Percentiles rank a stretch among this genome's conserved stretches.
These are phyloP conservation scores for Eucalyptus erythrocorys DNA, from an alignment of 345 rosid genomes.

Conservation along the genomic window DNA sequence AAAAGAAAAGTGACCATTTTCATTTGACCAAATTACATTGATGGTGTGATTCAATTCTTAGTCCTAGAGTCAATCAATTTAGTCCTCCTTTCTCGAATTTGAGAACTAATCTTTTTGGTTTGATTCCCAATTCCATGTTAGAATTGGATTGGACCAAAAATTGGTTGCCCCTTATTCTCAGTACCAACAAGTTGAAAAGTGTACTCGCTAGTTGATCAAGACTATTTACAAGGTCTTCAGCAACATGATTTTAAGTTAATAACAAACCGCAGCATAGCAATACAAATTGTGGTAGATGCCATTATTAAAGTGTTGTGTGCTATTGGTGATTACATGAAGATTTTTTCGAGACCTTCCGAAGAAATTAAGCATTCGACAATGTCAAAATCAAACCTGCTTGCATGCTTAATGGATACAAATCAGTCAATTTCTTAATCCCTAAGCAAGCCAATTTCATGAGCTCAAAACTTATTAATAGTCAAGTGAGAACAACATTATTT, in stretches of 20 bases:
- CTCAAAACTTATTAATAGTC: background rate
- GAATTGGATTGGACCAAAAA: accelerated
- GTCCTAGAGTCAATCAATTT: accelerated
- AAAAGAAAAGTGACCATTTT: accelerated
- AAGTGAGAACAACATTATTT: accelerated
- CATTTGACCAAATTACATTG: accelerated
- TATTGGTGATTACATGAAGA: background rate
- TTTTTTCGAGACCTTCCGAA: background rate
- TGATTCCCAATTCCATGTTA: too few species aligned
- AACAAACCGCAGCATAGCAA: accelerated
- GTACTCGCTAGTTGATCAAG: accelerated
- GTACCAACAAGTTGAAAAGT: background rate
- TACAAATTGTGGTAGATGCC: background rate
- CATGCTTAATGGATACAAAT: background rate
- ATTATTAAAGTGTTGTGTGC: background rate
- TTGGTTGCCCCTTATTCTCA: accelerated
- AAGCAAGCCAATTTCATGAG: background rate
- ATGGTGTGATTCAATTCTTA: too few species aligned
- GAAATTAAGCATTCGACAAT: background rate
- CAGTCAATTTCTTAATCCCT: background rate
- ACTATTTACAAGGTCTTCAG: accelerated
- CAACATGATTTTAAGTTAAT: accelerated
- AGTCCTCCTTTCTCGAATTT: too few species aligned
- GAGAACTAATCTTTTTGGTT: too few species aligned
- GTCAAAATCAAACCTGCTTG: background rate